phyloP scores from a whole-genome alignment of 306 rosid genomes.

The Acacia melanoxylon region DNA sequence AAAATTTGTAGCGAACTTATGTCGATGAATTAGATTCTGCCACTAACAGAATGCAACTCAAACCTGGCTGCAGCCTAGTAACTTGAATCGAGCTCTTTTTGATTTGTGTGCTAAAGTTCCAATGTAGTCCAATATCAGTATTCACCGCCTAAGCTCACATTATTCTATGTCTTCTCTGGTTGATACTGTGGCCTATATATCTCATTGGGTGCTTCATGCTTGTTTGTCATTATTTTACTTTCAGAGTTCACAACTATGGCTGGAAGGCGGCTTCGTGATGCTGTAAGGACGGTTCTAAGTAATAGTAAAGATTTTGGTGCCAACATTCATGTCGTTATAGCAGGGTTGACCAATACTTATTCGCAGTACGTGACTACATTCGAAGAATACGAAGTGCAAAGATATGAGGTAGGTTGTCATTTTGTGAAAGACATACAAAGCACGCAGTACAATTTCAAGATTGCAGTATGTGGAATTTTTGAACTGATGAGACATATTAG shows the following conservation, averaged over 20 bases:
- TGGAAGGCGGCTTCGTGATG: conserved; percentile 90
- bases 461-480: background rate
- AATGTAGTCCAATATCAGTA: conserved; percentile 1
- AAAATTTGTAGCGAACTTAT: background rate
- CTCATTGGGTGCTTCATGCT: conserved; percentile 32
- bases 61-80: conserved; percentile 4
- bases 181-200: background rate
- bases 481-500: background rate
- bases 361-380: conserved; percentile 84
- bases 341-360: conserved; percentile 84
- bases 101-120: background rate
- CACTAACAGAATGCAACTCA: background rate
- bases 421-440: conserved; percentile 16
- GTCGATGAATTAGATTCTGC: conserved; percentile 20
- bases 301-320: conserved; percentile 40
- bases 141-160: background rate
- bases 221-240: conserved; percentile 23
- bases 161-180: background rate
- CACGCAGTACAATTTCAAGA: background rate
- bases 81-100: background rate
- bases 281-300: conserved; percentile 64
- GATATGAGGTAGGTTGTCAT: conserved; percentile 84
- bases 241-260: conserved; percentile 96
- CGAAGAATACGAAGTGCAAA: conserved; percentile 82
- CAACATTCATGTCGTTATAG: conserved; percentile 64